phyloP scores from a whole-genome alignment of 441 rosid species.

The Pelargonium myrrhifolium region DNA sequence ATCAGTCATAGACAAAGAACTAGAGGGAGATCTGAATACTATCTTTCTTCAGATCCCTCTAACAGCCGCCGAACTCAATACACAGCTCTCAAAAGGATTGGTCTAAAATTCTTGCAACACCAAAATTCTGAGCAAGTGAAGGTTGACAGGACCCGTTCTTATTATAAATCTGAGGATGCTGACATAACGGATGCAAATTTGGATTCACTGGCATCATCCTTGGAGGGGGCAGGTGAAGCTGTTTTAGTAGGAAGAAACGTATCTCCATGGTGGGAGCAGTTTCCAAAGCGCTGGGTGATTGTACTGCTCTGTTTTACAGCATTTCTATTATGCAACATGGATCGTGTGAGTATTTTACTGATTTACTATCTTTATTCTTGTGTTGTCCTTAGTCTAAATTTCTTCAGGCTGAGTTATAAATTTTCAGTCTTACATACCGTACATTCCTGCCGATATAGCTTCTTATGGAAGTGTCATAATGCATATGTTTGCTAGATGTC shows the following conservation, averaged over 20 bases:
- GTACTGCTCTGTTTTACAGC: constrained; percentile 81
- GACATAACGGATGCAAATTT: constrained; percentile 50
- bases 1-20: constrained; percentile 21
- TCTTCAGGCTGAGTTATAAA: background rate
- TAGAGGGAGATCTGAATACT: constrained; percentile 29
- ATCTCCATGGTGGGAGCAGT: constrained; percentile 68
- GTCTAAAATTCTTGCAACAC: constrained; percentile 17
- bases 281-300: constrained; percentile 86
- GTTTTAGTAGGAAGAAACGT: constrained; percentile 40
- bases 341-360: constrained; percentile 55
- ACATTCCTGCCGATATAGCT: background rate
- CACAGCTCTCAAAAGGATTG: constrained; percentile 17
- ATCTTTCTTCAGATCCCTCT: constrained; percentile 22
- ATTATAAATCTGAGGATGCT: constrained; percentile 74
- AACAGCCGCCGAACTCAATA: constrained; percentile 28
- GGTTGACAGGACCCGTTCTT: constrained; percentile 41
- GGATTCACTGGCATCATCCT: constrained; percentile 40
- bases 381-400: background rate
- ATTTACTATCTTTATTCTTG: background rate
- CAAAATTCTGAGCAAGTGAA: constrained; percentile 23
- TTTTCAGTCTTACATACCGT: background rate
- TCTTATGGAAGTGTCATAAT: background rate
- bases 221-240: constrained; percentile 52
- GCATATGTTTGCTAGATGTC: constrained; percentile 3
- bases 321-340: constrained; percentile 94